Evolutionary conservation across 116 monocot species (phyloP), one percentile per base, ranked within the genome.

Genomic region (Posidonia oceanica): DNA sequence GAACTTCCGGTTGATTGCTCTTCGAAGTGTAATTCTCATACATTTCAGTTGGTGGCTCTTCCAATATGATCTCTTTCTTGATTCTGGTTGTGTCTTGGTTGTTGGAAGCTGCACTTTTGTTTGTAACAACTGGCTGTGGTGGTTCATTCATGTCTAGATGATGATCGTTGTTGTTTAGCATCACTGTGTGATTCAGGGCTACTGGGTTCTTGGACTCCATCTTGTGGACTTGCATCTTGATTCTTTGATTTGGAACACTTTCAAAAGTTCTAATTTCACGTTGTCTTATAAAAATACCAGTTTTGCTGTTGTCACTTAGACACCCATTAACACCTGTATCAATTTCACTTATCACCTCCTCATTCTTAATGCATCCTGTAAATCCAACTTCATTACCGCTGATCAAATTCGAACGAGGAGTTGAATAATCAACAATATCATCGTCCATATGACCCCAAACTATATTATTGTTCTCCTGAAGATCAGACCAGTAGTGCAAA

Each of bases 211-310:
- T 79, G 52, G 77, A 57, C 68, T 79, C 85, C 82, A 84, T 84
- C 74, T 84, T 88, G 76, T 70, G 73, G n/a, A 78, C 79, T 68
- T 83, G 82, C 40, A 88, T 77, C 15, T n/a, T 82, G 42, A 79
- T 74, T 53, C 48, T 71, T 16, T 73, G 61, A 13, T 11, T 44
- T 12, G 54, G 57, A 23, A 39, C n/a, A 39, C 21, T 67, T 3
- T 36, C 15, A 18, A 66, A 0, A 56, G 59, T 37, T 38, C 23
- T 56, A 4, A 12, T 14, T 38, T 16, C 36, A 7, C 74, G 77
- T 13, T 79, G 39, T 74, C 85, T 59, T 57, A 80, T 73, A 20
- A 71, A 61, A 63, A 94, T 87, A 23, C 83, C 84, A 14, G 80
- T 69, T 5, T 82, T 76, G 53, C 17, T 69, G 60, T 14, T 36